These are phyloP conservation scores for Cinnamomum micranthum DNA, from an alignment of 164 flowering plant genomes.

Conservation along the genomic window DNA sequence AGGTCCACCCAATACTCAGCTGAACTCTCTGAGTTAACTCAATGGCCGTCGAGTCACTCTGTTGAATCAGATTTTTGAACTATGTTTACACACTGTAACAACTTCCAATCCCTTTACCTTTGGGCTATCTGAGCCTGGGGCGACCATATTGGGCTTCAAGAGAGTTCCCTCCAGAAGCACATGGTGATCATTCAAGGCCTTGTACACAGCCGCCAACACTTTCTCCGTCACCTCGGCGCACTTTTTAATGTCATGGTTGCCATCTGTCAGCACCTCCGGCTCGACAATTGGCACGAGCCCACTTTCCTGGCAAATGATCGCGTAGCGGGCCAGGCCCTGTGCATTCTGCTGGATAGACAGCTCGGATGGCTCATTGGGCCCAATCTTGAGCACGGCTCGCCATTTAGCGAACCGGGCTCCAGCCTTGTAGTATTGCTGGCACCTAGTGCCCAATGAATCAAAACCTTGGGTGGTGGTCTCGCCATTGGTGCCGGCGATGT, in stretches of 20 bases:
- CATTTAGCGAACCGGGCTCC: conserved; percentile 88
- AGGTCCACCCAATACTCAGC: too few relatives aligned
- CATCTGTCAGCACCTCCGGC: conserved; percentile 77
- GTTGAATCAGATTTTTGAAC: too few relatives aligned
- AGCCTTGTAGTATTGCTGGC: conserved; percentile 73
- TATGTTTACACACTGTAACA: too few relatives aligned
- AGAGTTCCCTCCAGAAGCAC: conserved; percentile 82
- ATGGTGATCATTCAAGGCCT: conserved; percentile 84
- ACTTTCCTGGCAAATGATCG: conserved; percentile 81
- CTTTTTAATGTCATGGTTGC: conserved; percentile 56
- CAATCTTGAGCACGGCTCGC: conserved; percentile 87
- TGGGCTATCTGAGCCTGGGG: conserved; percentile 77
- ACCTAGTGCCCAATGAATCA: conserved; percentile 60
- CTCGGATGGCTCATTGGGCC: conserved; percentile 63
- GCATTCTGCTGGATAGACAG: conserved; percentile 71
- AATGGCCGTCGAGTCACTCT: too few relatives aligned
- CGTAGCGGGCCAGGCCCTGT: conserved; percentile 78
- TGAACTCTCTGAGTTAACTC: too few relatives aligned
- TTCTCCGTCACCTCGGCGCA: conserved; percentile 73
- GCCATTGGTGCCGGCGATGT: conserved; percentile 69
- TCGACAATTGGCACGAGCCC: conserved; percentile 86
- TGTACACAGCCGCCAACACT: conserved; percentile 74
- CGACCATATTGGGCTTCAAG: conserved; percentile 86
- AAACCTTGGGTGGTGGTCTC: conserved; percentile 85
- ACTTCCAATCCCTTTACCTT: conserved; percentile 39